Percentiles rank a stretch among this genome's conserved stretches.
phyloP scores from a whole-genome alignment of 306 rosid species.

The Echinosophora koreensis region DNA sequence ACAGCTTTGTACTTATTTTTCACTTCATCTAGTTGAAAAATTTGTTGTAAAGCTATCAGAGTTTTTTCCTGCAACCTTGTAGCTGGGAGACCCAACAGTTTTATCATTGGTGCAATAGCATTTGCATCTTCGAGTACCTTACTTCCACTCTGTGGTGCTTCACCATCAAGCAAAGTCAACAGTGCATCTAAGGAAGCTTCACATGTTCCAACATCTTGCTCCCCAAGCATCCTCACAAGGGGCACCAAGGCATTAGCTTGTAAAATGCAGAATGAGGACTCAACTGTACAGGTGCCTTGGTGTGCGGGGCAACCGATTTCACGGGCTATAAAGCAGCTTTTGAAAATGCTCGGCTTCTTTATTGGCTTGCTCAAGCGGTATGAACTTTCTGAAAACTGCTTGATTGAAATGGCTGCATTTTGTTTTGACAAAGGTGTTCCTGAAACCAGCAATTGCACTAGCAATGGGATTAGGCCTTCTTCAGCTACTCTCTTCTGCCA shows the following conservation, averaged over 20 bases:
- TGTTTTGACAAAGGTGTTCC: constrained; percentile 61
- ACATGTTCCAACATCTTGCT: constrained; percentile 52
- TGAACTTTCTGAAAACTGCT: constrained; percentile 74
- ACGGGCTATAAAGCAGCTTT: constrained; percentile 48
- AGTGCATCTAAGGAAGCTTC: constrained; percentile 72
- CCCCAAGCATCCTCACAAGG: constrained; percentile 67
- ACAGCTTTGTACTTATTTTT: constrained; percentile 47
- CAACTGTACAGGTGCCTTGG: constrained; percentile 58
- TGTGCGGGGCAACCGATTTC: constrained; percentile 66
- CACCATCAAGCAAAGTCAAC: constrained; percentile 56
- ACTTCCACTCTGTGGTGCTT: constrained; percentile 56
- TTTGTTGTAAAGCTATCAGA: constrained; percentile 57
- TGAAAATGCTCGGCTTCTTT: constrained; percentile 50
- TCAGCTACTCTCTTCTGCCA: constrained; percentile 71
- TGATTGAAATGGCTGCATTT: constrained; percentile 65
- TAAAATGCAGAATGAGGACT: constrained; percentile 67
- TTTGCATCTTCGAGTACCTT: constrained; percentile 62
- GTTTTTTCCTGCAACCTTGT: constrained; percentile 57
- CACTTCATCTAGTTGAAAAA: constrained; percentile 61
- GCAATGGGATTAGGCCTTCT: constrained; percentile 66
- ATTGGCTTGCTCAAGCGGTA: constrained; percentile 58
- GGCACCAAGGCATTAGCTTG: constrained; percentile 70
- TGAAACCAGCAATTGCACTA: constrained; percentile 61
- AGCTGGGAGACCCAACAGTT: constrained; percentile 47
- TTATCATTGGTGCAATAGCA: constrained; percentile 58